Evolutionary conservation across 345 rosid genomes (phyloP), one percentile per base, ranked within the genome.

Genomic region (Sisymbrium irio): DNA sequence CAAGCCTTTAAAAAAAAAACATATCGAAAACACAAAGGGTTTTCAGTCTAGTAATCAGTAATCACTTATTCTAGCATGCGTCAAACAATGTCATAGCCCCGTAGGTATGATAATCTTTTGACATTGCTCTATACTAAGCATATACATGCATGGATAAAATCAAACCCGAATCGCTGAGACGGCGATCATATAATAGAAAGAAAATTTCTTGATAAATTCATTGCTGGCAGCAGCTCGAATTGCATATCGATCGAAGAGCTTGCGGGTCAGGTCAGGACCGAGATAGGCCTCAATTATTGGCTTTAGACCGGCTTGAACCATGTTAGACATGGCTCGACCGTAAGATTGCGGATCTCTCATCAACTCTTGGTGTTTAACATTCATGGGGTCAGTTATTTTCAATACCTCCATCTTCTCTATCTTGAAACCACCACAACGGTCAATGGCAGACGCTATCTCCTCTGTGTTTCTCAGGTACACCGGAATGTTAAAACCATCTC

Each of bases 401-500:
- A 63, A 19, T 63, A 76, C 67, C 72, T 86, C 84, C 60, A 72
- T 78, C 50, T 63, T 75, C 62, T 78, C 62, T n/a, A 86, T 72
- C 78, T 82, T 78, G 30, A 86, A 86, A 7, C 89, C 84, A 32
- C 87, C 87, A 45, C 79, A 74, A 65, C 42, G 78, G 15, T 65
- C 55, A 9, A 85, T 62, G 27, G 72, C 87, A 10, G 45, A 59
- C 61, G 72, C 83, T 28, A 85, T 84, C 59, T 85, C 87, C 76
- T 82, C 84, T 12, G 42, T 58, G 84, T 69, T 83, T 64, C 89
- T 82, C 79, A 71, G 70, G 80, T 85, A 85, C 19, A 86, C 78
- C 18, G 85, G 89, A 54, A 83, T 78, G 72, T 85, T 85, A 81
- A 85, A 85, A 65, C 72, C 67, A 19, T 85, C 85, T 77, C 84